Conservation (phyloP, 352 stramenopile species). For the Globisporangium middletonii region DNA sequence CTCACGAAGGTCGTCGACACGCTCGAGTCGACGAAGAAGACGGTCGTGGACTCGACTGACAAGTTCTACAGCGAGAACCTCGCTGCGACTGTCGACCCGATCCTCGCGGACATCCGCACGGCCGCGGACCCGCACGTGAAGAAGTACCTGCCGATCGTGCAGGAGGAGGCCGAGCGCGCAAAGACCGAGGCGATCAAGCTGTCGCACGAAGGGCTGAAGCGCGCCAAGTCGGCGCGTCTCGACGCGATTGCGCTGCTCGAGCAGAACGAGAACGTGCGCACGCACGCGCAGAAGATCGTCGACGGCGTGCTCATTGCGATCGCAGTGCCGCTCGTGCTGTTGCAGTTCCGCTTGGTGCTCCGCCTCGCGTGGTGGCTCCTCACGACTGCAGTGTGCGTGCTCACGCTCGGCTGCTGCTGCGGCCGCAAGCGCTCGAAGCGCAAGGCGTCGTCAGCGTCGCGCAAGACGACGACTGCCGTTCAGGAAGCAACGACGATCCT, state of each 20-base stretch:
- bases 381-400: slow-evolving; percentile 38
- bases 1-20: slow-evolving; percentile 47
- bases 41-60: slow-evolving; percentile 31
- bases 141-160: slow-evolving; percentile 45
- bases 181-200: slow-evolving; percentile 28
- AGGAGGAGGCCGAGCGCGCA: slow-evolving; percentile 33
- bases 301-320: slow-evolving; percentile 48
- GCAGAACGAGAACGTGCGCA: slow-evolving; percentile 51
- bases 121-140: slow-evolving; percentile 49
- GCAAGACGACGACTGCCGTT: slow-evolving; percentile 14
- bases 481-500: background rate
- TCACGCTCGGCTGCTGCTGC: slow-evolving; percentile 59
- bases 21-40: slow-evolving; percentile 41
- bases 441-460: slow-evolving; percentile 21
- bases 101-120: slow-evolving; percentile 43
- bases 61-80: slow-evolving; percentile 70
- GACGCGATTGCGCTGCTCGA: slow-evolving; percentile 50
- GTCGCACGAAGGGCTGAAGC: slow-evolving; percentile 40
- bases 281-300: slow-evolving; percentile 62
- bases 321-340: slow-evolving; percentile 35
- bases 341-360: slow-evolving; percentile 43
- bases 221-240: slow-evolving; percentile 33
- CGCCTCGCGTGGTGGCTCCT: slow-evolving; percentile 54
- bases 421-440: slow-evolving; percentile 34
- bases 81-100: slow-evolving; percentile 51